phyloP scores from a whole-genome alignment of 768 basidiomycete genomes.

The Russula ochroleuca region DNA sequence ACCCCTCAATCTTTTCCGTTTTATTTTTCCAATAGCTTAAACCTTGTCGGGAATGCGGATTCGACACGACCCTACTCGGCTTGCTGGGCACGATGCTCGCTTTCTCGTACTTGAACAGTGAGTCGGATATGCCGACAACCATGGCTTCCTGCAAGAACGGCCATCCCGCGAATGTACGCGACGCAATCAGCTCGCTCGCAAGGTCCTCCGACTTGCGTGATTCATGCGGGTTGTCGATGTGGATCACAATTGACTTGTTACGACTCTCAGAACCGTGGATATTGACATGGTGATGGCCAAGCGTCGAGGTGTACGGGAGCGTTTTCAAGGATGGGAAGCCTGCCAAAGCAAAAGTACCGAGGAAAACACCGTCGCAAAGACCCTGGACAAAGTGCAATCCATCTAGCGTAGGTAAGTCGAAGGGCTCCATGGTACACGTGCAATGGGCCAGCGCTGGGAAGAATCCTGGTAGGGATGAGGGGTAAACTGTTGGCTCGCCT shows the following conservation, averaged over 20 bases:
- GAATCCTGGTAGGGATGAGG: constrained; percentile 90
- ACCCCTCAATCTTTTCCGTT: constrained; percentile 74
- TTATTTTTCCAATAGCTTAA: constrained; percentile 74
- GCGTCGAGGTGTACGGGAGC: constrained; percentile 65
- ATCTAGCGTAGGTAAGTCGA: constrained; percentile 81
- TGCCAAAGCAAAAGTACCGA: constrained; percentile 81
- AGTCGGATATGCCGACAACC: constrained; percentile 83
- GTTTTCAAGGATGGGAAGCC: constrained; percentile 97
- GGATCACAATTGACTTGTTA: constrained; percentile 91
- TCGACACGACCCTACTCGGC: constrained; percentile 55
- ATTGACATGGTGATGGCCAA: constrained; percentile 88
- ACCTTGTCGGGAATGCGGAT: constrained; percentile 67
- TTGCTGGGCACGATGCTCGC: constrained; percentile 48
- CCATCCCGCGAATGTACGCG: constrained; percentile 81
- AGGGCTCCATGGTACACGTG: constrained; percentile 73
- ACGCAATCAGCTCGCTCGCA: constrained; percentile 69
- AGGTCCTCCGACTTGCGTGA: constrained; percentile 63
- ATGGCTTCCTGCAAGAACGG: constrained; percentile 92
- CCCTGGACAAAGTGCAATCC: constrained; percentile 85
- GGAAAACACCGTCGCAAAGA: constrained; percentile 80
- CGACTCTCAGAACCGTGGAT: constrained; percentile 87
- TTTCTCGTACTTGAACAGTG: constrained; percentile 82
- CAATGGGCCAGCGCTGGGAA: constrained; percentile 86
- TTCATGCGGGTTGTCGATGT: constrained; percentile 74
- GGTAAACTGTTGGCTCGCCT: constrained; percentile 62